Conservation (phyloP, 495 filamentous ascomycete species). For the Tuber microsphaerosporum region DNA sequence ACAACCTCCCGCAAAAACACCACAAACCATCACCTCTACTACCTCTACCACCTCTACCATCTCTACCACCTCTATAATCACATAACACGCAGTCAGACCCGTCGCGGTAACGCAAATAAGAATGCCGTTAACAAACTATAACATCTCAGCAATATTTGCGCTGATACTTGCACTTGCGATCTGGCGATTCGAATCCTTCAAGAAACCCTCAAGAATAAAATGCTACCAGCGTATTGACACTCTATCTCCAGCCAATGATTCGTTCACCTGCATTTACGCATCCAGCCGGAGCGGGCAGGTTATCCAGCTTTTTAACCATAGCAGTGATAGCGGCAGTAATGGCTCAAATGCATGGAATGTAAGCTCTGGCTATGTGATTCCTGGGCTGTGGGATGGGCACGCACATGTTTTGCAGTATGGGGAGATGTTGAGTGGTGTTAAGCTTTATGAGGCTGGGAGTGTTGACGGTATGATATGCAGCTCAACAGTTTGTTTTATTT, state of each 20-base stretch:
- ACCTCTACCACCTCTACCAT: not conserved
- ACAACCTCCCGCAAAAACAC: not conserved
- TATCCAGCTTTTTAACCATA: not conserved
- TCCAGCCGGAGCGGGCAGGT: not conserved
- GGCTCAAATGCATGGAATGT: not conserved
- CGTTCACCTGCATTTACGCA: not conserved
- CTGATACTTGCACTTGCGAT: not conserved
- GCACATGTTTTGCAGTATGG: constrained; percentile 58
- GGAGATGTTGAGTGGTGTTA: constrained; percentile 56
- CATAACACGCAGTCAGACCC: not conserved
- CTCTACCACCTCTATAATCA: not conserved
- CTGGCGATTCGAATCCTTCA: not conserved
- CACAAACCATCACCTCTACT: not conserved
- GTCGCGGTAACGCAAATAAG: not conserved
- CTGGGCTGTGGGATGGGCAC: constrained; percentile 61
- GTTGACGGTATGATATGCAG: constrained; percentile 37
- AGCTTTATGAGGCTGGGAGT: constrained; percentile 52
- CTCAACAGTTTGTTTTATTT: not conserved
- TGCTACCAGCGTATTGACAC: constrained; percentile 1
- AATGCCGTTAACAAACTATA: not conserved
- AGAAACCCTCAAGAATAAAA: not conserved
- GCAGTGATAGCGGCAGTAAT: not conserved
- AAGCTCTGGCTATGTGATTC: constrained; percentile 41
- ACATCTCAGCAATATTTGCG: not conserved
- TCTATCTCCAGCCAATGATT: not conserved